These are phyloP conservation scores for Pseudogymnoascus sp. DNA, from an alignment of 2,329 filamentous ascomycete species.

Conservation along the genomic window DNA sequence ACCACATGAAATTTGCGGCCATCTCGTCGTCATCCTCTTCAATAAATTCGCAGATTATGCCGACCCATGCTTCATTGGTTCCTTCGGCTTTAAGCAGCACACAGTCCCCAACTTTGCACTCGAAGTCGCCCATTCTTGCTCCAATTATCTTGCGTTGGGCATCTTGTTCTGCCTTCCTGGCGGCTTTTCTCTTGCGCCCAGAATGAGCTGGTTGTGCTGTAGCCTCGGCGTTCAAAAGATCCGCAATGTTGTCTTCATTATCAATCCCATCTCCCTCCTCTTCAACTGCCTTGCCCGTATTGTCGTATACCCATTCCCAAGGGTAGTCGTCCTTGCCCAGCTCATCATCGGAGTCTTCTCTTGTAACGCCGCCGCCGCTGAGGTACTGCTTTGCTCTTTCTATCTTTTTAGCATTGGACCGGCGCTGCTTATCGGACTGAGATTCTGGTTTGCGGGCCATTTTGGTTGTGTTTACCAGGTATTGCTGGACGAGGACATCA, in stretches of 20 bases:
- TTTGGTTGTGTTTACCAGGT: constrained; percentile 11
- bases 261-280: neutral
- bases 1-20: constrained; percentile 90
- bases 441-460: constrained; percentile 24
- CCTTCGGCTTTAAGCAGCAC: constrained; percentile 85
- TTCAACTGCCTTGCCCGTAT: constrained; percentile 13
- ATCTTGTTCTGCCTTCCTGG: constrained; percentile 24
- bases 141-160: constrained; percentile 56
- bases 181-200: constrained; percentile 21
- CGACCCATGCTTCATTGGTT: constrained; percentile 83
- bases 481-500: neutral
- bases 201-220: constrained; percentile 15
- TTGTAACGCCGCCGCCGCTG: constrained; percentile 13
- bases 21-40: constrained; percentile 69
- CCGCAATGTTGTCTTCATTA: constrained; percentile 16
- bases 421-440: constrained; percentile 16
- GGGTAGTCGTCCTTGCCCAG: constrained; percentile 63
- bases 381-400: constrained; percentile 37
- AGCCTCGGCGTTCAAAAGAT: constrained; percentile 15
- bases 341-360: constrained; percentile 85
- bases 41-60: constrained; percentile 75
- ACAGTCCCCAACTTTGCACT: constrained; percentile 73
- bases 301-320: constrained; percentile 74
- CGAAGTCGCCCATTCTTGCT: constrained; percentile 73
- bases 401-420: constrained; percentile 21